Conservation (phyloP, 2,329 filamentous ascomycete species). For the Colletotrichum lindemuthianum region DNA sequence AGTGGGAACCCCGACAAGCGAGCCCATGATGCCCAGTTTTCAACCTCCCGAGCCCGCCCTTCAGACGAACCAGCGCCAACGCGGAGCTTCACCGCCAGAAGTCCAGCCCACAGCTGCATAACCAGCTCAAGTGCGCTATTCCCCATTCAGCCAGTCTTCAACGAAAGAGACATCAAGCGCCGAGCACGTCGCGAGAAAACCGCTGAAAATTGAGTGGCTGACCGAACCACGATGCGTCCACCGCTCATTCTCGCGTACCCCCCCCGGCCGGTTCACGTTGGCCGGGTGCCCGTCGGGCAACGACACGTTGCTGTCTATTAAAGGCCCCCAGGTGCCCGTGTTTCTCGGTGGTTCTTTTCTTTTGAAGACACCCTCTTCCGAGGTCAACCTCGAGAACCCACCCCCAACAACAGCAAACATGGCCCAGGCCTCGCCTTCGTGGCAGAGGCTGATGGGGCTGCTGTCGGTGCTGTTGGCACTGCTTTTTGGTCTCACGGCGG, state of each 20-base stretch:
- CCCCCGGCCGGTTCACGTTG: constrained; percentile 13
- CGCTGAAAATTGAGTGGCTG: constrained; percentile 22
- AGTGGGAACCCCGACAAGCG: constrained; percentile 23
- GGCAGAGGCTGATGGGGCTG: constrained; percentile 34
- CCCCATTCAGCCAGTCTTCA: constrained; percentile 13
- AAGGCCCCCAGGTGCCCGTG: constrained; percentile 19
- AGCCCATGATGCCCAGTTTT: constrained; percentile 14
- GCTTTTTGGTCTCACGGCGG: constrained; percentile 28
- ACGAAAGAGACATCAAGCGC: constrained; percentile 12
- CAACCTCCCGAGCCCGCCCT: not conserved
- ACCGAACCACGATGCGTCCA: constrained; percentile 12
- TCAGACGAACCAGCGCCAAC: constrained; percentile 18
- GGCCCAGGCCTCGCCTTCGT: constrained; percentile 33
- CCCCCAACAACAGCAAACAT: constrained; percentile 11
- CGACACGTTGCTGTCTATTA: constrained; percentile 22
- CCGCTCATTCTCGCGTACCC: constrained; percentile 18
- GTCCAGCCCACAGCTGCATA: constrained; percentile 20
- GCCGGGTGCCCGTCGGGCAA: constrained; percentile 13
- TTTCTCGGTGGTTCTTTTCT: constrained; percentile 6
- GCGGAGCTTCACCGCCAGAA: constrained; percentile 26
- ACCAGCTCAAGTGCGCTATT: constrained; percentile 19
- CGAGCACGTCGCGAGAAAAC: constrained; percentile 8
- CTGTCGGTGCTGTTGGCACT: constrained; percentile 33
- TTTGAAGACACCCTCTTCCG: constrained; percentile 34
- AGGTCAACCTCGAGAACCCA: constrained; percentile 32